phyloP scores from a whole-genome alignment of 1,139 yeast genomes.

The Spathaspora sp. region DNA sequence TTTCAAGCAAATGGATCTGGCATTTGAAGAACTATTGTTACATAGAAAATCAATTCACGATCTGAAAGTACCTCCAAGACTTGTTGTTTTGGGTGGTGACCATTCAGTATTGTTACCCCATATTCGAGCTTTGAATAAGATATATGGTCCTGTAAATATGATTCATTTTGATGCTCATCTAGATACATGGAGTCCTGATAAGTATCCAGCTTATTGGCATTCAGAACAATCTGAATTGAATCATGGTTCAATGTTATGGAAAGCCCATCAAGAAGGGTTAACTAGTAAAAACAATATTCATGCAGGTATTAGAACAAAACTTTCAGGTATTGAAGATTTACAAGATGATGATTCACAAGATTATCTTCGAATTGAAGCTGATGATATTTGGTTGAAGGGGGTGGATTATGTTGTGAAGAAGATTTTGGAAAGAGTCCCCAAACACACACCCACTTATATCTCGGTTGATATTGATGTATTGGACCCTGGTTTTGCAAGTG shows the following conservation, averaged over 20 bases:
- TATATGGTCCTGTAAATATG: conserved; percentile 64
- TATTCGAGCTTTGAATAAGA: conserved; percentile 56
- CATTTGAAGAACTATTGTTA: conserved; percentile 56
- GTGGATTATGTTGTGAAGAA: conserved; percentile 50
- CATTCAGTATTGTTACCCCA: conserved; percentile 74
- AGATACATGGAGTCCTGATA: conserved; percentile 77
- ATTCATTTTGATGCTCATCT: conserved; percentile 80
- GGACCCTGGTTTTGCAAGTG: conserved; percentile 80
- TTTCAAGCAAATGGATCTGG: conserved; percentile 67
- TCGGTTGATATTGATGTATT: conserved; percentile 79
- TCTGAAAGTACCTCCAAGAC: conserved; percentile 48
- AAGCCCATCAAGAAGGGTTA: conserved; percentile 68
- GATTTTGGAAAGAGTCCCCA: conserved; percentile 51
- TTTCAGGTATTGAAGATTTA: conserved; percentile 62
- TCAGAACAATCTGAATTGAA: conserved; percentile 63
- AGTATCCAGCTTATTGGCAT: conserved; percentile 68
- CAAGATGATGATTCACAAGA: conserved; percentile 64
- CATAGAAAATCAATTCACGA: conserved; percentile 25
- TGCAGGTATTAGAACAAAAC: conserved; percentile 70
- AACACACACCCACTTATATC: conserved; percentile 63
- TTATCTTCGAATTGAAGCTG: conserved; percentile 63
- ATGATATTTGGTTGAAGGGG: conserved; percentile 68
- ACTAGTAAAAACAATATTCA: conserved; percentile 59
- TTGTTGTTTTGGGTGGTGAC: conserved; percentile 75
- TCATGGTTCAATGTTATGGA: conserved; percentile 83